phyloP scores from a whole-genome alignment of 2,329 filamentous ascomycete genomes.

The Thelonectria discophora region DNA sequence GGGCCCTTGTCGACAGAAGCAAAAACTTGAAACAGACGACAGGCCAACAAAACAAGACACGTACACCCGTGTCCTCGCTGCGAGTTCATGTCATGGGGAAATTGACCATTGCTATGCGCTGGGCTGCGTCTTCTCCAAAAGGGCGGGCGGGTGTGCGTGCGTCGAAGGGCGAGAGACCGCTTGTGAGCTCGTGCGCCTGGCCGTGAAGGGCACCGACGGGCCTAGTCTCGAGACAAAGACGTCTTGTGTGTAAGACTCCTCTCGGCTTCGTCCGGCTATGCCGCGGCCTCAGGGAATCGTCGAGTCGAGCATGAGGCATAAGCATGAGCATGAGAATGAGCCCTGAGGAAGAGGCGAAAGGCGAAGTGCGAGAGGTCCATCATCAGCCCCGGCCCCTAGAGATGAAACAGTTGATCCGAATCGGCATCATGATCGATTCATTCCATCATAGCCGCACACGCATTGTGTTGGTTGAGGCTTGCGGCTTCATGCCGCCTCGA shows the following conservation, averaged over 20 bases:
- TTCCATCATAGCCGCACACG: slow-evolving; percentile 16
- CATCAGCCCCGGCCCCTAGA: slow-evolving; percentile 22
- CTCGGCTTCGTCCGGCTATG: slow-evolving; percentile 22
- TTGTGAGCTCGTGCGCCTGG: slow-evolving; percentile 30
- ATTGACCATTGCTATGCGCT: slow-evolving; percentile 29
- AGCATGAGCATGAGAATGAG: not conserved
- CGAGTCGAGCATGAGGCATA: too few relatives aligned
- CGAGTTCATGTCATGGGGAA: slow-evolving; percentile 28
- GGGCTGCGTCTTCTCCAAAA: slow-evolving; percentile 2
- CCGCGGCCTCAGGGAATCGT: slow-evolving; percentile 31
- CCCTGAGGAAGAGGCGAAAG: slow-evolving; percentile 15
- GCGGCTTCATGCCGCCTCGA: not conserved
- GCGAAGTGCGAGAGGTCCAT: slow-evolving; percentile 11
- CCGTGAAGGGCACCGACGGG: slow-evolving; percentile 27
- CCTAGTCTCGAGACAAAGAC: slow-evolving; percentile 14
- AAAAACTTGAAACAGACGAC: slow-evolving; percentile 39
- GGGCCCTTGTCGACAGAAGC: slow-evolving; percentile 16
- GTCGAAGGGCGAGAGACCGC: not conserved
- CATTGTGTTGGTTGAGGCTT: slow-evolving; percentile 18
- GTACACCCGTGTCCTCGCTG: slow-evolving; percentile 30
- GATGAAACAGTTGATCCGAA: slow-evolving; percentile 36
- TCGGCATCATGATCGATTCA: slow-evolving; percentile 15
- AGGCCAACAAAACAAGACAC: slow-evolving; percentile 37
- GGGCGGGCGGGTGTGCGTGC: slow-evolving; percentile 23
- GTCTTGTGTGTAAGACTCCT: slow-evolving; percentile 11